A percentile compares a stretch with the other conserved stretches of the same genome.
phyloP scores from a whole-genome alignment of 2,329 filamentous ascomycete species.

The Arthrobotrys sinensis region DNA sequence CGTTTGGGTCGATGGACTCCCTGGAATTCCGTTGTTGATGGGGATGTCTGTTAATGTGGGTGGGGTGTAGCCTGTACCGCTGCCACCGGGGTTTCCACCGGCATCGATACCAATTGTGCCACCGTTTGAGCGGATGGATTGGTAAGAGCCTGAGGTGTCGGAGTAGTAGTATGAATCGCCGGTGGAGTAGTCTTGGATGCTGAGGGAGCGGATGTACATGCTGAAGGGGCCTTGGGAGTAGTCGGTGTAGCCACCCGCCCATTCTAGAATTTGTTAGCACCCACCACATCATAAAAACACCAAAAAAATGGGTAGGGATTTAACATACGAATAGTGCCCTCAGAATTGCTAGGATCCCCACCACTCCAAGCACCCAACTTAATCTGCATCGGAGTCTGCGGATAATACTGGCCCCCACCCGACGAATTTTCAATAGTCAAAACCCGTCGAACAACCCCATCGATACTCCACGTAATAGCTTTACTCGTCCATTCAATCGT shows the following conservation, averaged over 20 bases:
- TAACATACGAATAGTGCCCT: conserved; percentile 80
- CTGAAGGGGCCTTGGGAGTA: conserved; percentile 86
- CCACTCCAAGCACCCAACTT: conserved; percentile 94
- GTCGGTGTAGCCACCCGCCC: conserved; percentile 89
- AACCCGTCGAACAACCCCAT: conserved; percentile 82
- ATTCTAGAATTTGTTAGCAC: conserved; percentile 70
- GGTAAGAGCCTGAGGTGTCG: conserved; percentile 82
- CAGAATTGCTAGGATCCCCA: conserved; percentile 83
- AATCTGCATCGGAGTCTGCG: conserved; percentile 94
- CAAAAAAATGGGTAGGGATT: too few relatives aligned
- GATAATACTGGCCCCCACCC: conserved; percentile 72
- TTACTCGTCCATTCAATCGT: conserved; percentile 90
- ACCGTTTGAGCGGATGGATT: conserved; percentile 84
- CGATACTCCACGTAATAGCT: conserved; percentile 89
- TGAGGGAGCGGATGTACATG: conserved; percentile 84
- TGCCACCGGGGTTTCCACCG: conserved; percentile 74
- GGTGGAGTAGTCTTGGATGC: conserved; percentile 92
- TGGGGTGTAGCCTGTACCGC: conserved; percentile 72
- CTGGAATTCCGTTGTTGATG: conserved; percentile 75
- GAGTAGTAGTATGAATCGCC: conserved; percentile 87
- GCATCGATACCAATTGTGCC: conserved; percentile 75
- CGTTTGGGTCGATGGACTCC: conserved; percentile 78
- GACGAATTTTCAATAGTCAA: conserved; percentile 76
- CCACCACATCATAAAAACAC: too few relatives aligned
- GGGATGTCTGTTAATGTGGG: conserved; percentile 69